Base-by-base conservation (phyloP, 225 moss, liverwort and hornwort species). In the Pseudisothecium myosuroides region DNA sequence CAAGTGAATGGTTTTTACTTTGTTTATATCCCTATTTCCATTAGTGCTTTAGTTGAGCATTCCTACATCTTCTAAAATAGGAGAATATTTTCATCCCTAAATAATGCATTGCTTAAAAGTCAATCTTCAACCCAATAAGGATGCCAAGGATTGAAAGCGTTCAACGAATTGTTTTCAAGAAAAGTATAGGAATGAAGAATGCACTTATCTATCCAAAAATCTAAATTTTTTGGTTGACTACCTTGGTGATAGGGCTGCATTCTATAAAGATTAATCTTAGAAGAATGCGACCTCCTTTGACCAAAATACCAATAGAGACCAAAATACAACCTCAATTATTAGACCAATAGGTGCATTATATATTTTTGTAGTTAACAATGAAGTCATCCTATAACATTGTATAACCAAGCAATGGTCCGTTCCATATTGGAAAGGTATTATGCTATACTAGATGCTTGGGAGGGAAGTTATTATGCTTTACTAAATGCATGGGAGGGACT, bases 171-270 rank as follows among this genome's bases (percentile, higher is more conserved):
- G 24, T 36, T 24, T 54, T 6, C 18, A 37, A 74, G 4, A 47
- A 43, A 37, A 23, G 0, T 24, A 9, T 5, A 34, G 15, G 24
- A 23, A 77, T 37, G 9, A 77, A 14, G 13, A 54, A 36, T 77
- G 37, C 7, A 54, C 24, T 6, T 24, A 36, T 37, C 8, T 24
- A 13, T 47, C 2, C 2, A 73, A 0, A 52, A 54, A 77, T 22
- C 3, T 52, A 2, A 22, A 9, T 5, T 34, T 9, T 5, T 13
- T 12, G 0, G 3, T 77, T 77, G 14, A 54, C 9, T 52, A 23
- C 1, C 5, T 77, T 77, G 1, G 22, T 52, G 11, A 20, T 21
- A 50, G 7, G 32, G 7, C 2, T 0, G 0, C 1, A 0, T 21
- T 1, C 3, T 52, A 22, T 0, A 36, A 34, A 1, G 12, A 14